phyloP scores from a whole-genome alignment of 129 eudicot genomes.

The Lactuca saligna region DNA sequence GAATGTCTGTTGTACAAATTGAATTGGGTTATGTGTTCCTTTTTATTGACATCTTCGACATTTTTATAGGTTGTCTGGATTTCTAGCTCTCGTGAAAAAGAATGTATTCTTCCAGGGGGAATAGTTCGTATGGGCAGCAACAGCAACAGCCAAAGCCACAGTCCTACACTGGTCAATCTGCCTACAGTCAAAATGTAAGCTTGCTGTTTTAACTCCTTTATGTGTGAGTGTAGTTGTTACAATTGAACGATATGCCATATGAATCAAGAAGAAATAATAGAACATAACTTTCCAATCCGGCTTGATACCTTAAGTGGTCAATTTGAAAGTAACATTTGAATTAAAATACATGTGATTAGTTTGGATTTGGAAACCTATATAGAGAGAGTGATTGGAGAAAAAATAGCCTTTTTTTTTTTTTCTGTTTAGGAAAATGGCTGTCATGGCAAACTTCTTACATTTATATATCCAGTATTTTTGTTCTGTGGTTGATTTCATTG shows the following conservation, averaged over 20 bases:
- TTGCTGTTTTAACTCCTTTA: not conserved
- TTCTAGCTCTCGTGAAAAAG: not conserved
- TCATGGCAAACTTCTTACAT: not conserved
- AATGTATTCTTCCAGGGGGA: slow-evolving; percentile 84
- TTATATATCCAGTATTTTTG: not conserved
- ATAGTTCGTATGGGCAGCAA: slow-evolving; percentile 54
- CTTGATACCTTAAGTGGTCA: not conserved
- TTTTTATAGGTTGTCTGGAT: slow-evolving; percentile 14
- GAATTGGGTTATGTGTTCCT: not conserved
- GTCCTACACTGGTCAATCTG: slow-evolving; percentile 64
- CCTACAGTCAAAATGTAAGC: slow-evolving; percentile 61
- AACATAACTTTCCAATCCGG: not conserved
- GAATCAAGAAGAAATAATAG: not conserved
- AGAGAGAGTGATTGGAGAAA: too few species aligned
- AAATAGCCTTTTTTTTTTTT: too few species aligned
- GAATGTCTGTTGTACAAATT: not conserved
- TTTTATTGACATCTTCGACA: not conserved
- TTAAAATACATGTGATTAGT: too few species aligned
- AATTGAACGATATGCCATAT: slow-evolving; percentile 4
- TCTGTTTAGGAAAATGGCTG: too few species aligned
- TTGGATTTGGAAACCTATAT: too few species aligned
- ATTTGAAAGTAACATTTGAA: too few species aligned
- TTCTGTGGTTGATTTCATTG: slow-evolving; percentile 6
- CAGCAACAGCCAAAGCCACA: slow-evolving; percentile 40
- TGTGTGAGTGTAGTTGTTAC: not conserved